Evolutionary conservation across 2,329 filamentous ascomycete genomes (phyloP), one percentile per base, ranked within the genome.

Genomic region (Truncatella angustata): DNA sequence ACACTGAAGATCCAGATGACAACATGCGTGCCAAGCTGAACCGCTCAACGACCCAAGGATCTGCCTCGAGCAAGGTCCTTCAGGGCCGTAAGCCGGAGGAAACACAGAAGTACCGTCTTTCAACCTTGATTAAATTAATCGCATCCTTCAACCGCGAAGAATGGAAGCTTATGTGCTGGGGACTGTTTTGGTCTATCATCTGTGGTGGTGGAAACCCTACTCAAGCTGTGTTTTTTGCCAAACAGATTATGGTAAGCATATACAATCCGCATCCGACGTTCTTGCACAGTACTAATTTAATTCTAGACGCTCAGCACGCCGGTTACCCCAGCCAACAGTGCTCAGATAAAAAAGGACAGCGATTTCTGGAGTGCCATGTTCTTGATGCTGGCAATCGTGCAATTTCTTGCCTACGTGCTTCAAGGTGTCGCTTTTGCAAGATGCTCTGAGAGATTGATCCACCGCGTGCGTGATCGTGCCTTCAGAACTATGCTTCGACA

Each of bases 311-410:
- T 68, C 12, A 56, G 62, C 47, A 56, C 58, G 2, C 68, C 71
- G 10, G 59, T 86, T 18, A 81, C 76, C 23, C 69, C 72, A 14
- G 68, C 59, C 32, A 76, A 77, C 67, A 82, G 75, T 37, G 70
- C 66, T 26, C 70, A 83, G 50, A 77, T 95, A 49, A 82, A 86
- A 58, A 75, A 79, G 16, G 81, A 93, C 54, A 85, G 88, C 18
- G 84, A 91, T 64, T 96, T 96, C 68, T 97, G 91, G 91, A 86
- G 84, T 52, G 73, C 85, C 62, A 96, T 96, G 91, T 96, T 87
- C 69, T 79, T 92, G 57, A 91, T 96, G 80, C 77, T 97, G 50
- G 91, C 85, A 3, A 70, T 91, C 50, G 83, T 88, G 9, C 82
- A 88, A 64, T 82, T 95, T 54, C 67, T 92, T 50, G 77, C 86